phyloP scores from a whole-genome alignment of 2,329 filamentous ascomycete genomes.

The Botrytis fabae region DNA sequence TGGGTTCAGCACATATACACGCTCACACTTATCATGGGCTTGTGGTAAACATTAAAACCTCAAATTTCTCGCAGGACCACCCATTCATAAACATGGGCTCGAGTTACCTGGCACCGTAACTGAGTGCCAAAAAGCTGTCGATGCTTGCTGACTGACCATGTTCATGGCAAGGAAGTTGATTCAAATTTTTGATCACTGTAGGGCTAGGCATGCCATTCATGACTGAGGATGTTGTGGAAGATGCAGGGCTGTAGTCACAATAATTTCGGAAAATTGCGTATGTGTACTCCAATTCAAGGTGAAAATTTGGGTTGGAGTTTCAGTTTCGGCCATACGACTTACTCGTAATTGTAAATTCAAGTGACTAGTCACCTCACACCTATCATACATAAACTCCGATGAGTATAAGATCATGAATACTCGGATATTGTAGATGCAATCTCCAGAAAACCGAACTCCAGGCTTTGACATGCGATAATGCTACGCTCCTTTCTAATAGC shows the following conservation, averaged over 20 bases:
- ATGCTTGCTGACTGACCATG: slow-evolving; percentile 21
- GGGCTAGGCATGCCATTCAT: slow-evolving; percentile 59
- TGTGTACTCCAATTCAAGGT: not conserved
- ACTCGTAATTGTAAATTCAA: slow-evolving; percentile 3
- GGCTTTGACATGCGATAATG: slow-evolving; percentile 31
- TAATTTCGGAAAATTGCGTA: not conserved
- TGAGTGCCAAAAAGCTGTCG: slow-evolving; percentile 38
- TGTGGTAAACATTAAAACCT: slow-evolving; percentile 63
- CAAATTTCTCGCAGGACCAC: slow-evolving; percentile 53
- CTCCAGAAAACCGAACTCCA: slow-evolving; percentile 32
- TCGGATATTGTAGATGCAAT: slow-evolving; percentile 32
- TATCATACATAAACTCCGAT: slow-evolving; percentile 31
- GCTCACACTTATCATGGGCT: slow-evolving; percentile 40
- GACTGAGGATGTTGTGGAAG: slow-evolving; percentile 35
- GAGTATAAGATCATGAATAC: slow-evolving; percentile 28
- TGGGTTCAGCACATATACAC: not conserved
- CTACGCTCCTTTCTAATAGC: slow-evolving; percentile 28
- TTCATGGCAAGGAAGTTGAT: slow-evolving; percentile 53
- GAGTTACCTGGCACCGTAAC: slow-evolving; percentile 59
- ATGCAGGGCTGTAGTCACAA: not conserved
- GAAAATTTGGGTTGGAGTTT: not conserved
- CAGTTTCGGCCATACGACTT: slow-evolving; percentile 13
- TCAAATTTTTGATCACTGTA: slow-evolving; percentile 58
- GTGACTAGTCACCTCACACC: slow-evolving; percentile 3
- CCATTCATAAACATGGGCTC: slow-evolving; percentile 60